A percentile compares a stretch with the other conserved stretches of the same genome.
phyloP scores from a whole-genome alignment of 768 basidiomycete species.

The Trametes cinnabarina region DNA sequence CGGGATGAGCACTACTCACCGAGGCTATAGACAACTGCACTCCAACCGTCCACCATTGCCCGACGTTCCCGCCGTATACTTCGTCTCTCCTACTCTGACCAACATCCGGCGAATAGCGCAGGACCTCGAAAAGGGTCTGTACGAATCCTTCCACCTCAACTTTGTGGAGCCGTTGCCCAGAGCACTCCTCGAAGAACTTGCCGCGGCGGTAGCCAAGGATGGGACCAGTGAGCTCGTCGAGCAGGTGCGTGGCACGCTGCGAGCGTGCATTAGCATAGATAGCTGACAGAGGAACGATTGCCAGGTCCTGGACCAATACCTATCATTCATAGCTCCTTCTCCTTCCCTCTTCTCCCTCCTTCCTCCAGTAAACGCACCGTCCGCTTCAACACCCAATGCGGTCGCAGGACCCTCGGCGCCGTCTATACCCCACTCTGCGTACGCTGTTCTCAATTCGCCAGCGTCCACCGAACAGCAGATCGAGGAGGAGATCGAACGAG shows the following conservation, averaged over 20 bases:
- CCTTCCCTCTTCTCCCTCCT: conserved; percentile 90
- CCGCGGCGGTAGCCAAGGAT: conserved; percentile 80
- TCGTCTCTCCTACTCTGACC: conserved; percentile 83
- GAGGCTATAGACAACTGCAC: conserved; percentile 76
- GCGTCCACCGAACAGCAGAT: conserved; percentile 87
- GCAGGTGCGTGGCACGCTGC: conserved; percentile 49
- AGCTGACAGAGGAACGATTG: background rate
- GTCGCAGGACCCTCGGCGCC: conserved; percentile 35
- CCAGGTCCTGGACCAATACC: conserved; percentile 95
- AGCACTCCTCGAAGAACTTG: conserved; percentile 89
- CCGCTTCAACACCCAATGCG: conserved; percentile 34
- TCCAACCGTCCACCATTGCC: conserved; percentile 82
- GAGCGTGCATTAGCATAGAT: background rate
- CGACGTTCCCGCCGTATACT: conserved; percentile 97
- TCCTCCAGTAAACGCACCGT: conserved; percentile 48
- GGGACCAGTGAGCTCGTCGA: conserved; percentile 80
- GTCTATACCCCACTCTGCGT: conserved; percentile 54
- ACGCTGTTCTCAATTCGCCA: conserved; percentile 88
- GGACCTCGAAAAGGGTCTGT: conserved; percentile 85
- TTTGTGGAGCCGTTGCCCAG: conserved; percentile 92
- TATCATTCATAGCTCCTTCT: conserved; percentile 94
- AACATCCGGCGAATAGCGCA: conserved; percentile 92
- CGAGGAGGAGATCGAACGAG: conserved; percentile 88
- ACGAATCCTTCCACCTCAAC: conserved; percentile 92
- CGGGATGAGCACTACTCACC: conserved; percentile 1